Percentiles rank a stretch among this genome's conserved stretches.
These are phyloP conservation scores for Plasmodium inui DNA, from an alignment of 169 alveolate genomes.

Conservation along the genomic window DNA sequence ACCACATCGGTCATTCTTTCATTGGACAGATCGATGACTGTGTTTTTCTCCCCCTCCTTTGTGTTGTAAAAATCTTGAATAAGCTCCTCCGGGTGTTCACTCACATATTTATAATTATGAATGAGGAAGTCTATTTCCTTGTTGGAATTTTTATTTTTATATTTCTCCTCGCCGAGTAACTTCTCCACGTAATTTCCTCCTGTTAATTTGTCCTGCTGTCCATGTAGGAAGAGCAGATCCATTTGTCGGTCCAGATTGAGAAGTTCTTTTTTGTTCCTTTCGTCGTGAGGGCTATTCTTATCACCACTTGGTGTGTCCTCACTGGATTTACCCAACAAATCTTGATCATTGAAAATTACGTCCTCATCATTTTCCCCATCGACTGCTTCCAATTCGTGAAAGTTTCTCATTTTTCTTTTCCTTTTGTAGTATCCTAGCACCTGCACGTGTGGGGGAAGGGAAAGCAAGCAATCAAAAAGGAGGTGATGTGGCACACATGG, in stretches of 20 bases:
- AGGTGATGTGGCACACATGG: background rate
- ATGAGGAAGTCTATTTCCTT: constrained; percentile 53
- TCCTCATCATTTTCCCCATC: constrained; percentile 11
- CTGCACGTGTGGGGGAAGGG: background rate
- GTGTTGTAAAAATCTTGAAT: constrained; percentile 11
- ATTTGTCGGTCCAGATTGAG: constrained; percentile 14
- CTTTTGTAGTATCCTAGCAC: constrained; percentile 67
- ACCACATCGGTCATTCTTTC: background rate
- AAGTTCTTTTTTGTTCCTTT: background rate
- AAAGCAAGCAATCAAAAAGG: background rate
- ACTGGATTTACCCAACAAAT: background rate
- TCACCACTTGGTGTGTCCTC: background rate
- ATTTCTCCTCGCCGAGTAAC: constrained; percentile 32
- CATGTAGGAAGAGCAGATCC: constrained; percentile 35
- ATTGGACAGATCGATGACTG: background rate
- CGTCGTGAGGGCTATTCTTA: background rate
- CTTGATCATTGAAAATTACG: constrained; percentile 15
- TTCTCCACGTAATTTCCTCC: constrained; percentile 37
- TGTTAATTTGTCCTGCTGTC: constrained; percentile 14
- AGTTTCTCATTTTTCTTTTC: constrained; percentile 38
- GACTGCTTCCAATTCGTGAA: constrained; percentile 15
- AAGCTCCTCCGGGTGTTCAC: constrained; percentile 24
- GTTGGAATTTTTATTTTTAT: constrained; percentile 8
- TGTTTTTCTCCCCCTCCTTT: background rate
- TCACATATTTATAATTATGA: constrained; percentile 28